Evolutionary conservation across 768 basidiomycete genomes (phyloP), one percentile per base, ranked within the genome.

Genomic region (Candolleomyces aberdarensis): DNA sequence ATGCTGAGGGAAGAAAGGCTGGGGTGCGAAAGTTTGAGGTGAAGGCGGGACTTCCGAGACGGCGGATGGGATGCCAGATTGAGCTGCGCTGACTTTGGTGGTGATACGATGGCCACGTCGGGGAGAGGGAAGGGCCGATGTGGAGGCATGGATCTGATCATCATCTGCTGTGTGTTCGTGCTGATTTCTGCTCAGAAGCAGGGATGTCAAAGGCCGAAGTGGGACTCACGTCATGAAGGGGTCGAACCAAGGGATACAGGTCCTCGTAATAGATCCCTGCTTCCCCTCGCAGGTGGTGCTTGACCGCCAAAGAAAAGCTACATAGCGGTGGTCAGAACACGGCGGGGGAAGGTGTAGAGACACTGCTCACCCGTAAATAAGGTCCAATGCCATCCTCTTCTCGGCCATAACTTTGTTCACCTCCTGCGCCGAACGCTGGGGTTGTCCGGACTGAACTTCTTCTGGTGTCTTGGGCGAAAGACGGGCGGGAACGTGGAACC

Each of bases 261-360:
- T 88, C 86, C 62, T 85, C 81, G 63, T 84, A 86, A 62, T 84
- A 85, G 32, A 85, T 83, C 0, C 85, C 85, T 11, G 79, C 70
- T 70, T 86, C 86, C 1, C 83, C 82, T 70, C 86, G 76, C 26
- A 87, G 71, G 64, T 87, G 85, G 67, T 88, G 87, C 66, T 88
- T 88, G 13, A 86, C 62, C 0, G 85, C 77, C 14, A 86, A 76
- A 4, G 79, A 72, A 62, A 83, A 87, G 3, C 85, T 85, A 60
- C 5, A 40, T 57, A 9, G 50, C 15, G 10, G 39, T 36, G 22
- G 39, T 29, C 39, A 49, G 44, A 57, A 11, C 14, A 2, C 36
- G 20, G 44, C 49, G 44, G 22, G 58, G 29, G 26, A 43, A 36
- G 46, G 15, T 5, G 29, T 31, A 47, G 53, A 17, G 20, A 40